Conservation (phyloP, 371 early-diverging fungal genomes). For the Mortierella sp. region DNA sequence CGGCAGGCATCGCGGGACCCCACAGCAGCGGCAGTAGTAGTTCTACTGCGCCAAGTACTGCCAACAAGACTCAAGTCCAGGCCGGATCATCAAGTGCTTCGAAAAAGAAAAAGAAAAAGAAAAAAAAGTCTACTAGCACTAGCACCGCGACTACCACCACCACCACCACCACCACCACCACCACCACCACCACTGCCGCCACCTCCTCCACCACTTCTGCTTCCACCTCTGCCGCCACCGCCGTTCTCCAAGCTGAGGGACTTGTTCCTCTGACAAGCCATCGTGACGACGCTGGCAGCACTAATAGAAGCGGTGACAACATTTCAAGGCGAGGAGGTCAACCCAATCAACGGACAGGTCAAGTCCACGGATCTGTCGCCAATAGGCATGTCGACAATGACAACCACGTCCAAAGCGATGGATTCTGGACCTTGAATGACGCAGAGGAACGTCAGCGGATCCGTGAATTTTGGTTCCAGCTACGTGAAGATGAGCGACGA, state of each 20-base stretch:
- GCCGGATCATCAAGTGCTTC: conserved; percentile 29
- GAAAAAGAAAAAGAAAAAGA: conserved; percentile 63
- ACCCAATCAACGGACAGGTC: conserved; percentile 36
- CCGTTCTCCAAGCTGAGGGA: neutral
- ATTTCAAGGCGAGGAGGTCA: conserved; percentile 10
- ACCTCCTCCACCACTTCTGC: conserved; percentile 1
- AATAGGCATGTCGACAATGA: conserved; percentile 42
- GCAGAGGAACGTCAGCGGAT: conserved; percentile 86
- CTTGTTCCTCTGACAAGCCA: conserved; percentile 19
- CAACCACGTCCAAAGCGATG: conserved; percentile 53
- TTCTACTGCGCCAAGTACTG: conserved; percentile 11
- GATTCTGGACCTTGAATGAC: conserved; percentile 82
- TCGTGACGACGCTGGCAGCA: conserved; percentile 11
- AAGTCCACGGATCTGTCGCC: conserved; percentile 28
- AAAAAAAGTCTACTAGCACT: conserved; percentile 51
- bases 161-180: conserved; percentile 20
- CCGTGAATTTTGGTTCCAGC: conserved; percentile 90
- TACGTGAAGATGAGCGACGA: conserved; percentile 86
- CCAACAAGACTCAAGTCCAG: conserved; percentile 7
- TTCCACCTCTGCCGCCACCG: neutral
- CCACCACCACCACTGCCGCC: conserved; percentile 25
- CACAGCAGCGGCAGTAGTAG: too few species aligned
- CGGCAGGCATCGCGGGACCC: conserved; percentile 24
- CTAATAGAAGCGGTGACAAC: neutral
- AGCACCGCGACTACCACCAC: conserved; percentile 9